Evolutionary conservation across 2,329 filamentous ascomycete species (phyloP).

Genomic region (Epichloe festucae): DNA sequence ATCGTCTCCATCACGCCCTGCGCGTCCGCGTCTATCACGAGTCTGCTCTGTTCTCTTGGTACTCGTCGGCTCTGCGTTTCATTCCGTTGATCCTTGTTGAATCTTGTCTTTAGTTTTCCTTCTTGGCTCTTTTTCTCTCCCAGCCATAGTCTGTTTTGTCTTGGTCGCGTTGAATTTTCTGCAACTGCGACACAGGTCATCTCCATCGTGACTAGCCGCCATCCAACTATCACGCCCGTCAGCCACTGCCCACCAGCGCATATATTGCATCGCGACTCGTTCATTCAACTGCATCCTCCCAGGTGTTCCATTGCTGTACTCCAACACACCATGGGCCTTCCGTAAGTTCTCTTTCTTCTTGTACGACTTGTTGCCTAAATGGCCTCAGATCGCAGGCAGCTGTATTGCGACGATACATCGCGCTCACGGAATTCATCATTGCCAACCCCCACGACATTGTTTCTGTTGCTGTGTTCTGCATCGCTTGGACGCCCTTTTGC

Average conservation of each 20-base stretch:
- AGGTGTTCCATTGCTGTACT: not conserved
- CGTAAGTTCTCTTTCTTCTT: conserved; percentile 26
- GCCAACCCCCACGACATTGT: not conserved
- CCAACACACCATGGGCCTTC: conserved; percentile 29
- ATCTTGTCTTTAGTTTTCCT: not conserved
- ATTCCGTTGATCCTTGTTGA: not conserved
- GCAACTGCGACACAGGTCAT: not conserved
- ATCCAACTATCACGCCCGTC: not conserved
- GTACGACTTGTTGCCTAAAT: not conserved
- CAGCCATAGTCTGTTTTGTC: not conserved
- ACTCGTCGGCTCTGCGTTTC: not conserved
- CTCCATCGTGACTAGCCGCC: not conserved
- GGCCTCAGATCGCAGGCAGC: not conserved
- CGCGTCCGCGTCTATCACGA: not conserved
- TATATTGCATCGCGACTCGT: not conserved
- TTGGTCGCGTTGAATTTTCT: not conserved
- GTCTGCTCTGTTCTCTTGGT: not conserved
- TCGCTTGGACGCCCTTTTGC: not conserved
- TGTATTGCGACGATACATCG: not conserved
- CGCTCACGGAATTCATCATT: not conserved
- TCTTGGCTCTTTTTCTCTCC: not conserved
- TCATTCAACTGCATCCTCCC: not conserved
- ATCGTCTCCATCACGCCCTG: not conserved
- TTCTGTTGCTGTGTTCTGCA: not conserved
- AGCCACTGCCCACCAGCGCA: not conserved